Evolutionary conservation across 225 moss, liverwort and hornwort genomes (phyloP), one percentile per base, ranked within the genome.

Genomic region (Neckera pumila): DNA sequence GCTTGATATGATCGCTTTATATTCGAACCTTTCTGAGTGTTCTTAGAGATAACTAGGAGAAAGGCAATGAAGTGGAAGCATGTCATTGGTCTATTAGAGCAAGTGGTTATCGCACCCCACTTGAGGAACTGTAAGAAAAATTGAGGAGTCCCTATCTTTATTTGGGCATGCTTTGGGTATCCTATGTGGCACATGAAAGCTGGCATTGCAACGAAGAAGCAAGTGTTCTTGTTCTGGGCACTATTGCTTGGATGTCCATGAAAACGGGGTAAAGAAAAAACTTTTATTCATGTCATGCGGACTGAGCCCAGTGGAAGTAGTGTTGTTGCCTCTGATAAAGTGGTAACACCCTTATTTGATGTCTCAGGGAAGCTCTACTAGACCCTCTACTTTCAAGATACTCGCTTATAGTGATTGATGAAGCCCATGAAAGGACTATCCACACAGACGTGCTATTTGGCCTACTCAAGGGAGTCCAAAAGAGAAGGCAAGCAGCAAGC

Each of bases 371-470:
- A 89, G 96, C 97, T 7, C 92, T 99, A 43, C 85, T 99, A 80
- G 99, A 99, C 86, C 96, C 99, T 86, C 94, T 96, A 73, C 95
- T 95, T 72, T 92, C 92, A 47, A 91, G 89, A 76, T 95, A 95
- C 87, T 93, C 94, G 31, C 84, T 92, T 45, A 85, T 95, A 88
- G 94, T 95, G 74, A 92, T 94, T 86, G 94, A 95, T 92, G 95
- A 95, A 93, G 95, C 95, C 66, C 95, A 95, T 79, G 95, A 95
- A 89, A 93, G 99, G 89, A 99, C 99, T 73, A 87, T 99, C 62
- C 97, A 96, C 88, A 99, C 97, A 77, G 99, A 99, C 84, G 99
- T 99, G 49, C 92, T 99, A 76, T 97, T 99, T 92, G 97, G 97
- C 69, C 93, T 99, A 56, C 92, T 99, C 76, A 97, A 97, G 90